Evolutionary conservation across 352 stramenopile genomes (phyloP).

Genomic region (Globisporangium echinulatum): DNA sequence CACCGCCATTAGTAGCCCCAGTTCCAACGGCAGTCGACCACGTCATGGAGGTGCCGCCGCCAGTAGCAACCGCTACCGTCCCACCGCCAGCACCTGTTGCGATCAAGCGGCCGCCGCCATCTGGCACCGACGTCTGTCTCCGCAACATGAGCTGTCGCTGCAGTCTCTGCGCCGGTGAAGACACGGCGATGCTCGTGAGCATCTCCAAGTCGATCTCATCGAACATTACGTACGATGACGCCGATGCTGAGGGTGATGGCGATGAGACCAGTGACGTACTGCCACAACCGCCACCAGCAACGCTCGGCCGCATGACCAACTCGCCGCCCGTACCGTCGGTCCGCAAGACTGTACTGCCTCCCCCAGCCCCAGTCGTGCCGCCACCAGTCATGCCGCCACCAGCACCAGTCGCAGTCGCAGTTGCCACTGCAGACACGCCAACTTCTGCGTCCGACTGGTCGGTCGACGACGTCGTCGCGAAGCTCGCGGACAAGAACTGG

Average conservation of each 20-base stretch:
- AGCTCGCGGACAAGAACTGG: constrained; percentile 82
- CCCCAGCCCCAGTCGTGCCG: constrained; percentile 15
- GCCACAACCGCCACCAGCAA: constrained; percentile 16
- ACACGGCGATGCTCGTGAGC: constrained; percentile 65
- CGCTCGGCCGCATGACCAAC: constrained; percentile 24
- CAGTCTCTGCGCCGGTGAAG: constrained; percentile 71
- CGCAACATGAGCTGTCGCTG: constrained; percentile 86
- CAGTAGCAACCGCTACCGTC: background rate
- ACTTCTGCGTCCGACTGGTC: constrained; percentile 15
- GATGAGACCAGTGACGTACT: background rate
- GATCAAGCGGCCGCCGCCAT: background rate
- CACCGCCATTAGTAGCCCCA: background rate
- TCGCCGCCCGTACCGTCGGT: constrained; percentile 25
- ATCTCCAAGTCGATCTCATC: constrained; percentile 81
- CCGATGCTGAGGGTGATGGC: constrained; percentile 6
- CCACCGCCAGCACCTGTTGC: background rate
- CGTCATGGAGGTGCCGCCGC: background rate
- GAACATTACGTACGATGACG: constrained; percentile 60
- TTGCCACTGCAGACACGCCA: background rate
- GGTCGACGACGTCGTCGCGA: constrained; percentile 43
- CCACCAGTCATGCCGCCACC: constrained; percentile 1
- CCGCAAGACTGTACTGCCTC: constrained; percentile 10
- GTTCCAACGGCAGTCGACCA: background rate
- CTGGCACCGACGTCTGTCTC: constrained; percentile 68
- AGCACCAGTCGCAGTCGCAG: background rate